A percentile compares a stretch with the other conserved stretches of the same genome.
Conservation (phyloP, 106 monocot genomes). For the Posidonia australis region DNA sequence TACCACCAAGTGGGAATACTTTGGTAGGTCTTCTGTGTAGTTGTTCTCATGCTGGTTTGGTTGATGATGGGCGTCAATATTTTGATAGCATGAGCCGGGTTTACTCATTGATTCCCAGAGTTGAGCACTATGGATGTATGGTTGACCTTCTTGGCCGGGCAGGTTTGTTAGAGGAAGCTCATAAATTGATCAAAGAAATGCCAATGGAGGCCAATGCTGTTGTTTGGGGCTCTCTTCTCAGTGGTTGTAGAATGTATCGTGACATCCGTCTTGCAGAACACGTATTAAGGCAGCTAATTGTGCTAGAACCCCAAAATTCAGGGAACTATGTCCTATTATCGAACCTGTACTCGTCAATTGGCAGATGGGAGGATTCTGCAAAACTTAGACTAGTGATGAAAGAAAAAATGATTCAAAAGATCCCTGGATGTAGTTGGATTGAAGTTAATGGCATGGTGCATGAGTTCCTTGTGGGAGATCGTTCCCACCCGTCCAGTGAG, state of each 20-base stretch:
- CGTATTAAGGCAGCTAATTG: constrained; percentile 41
- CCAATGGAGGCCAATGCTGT: constrained; percentile 63
- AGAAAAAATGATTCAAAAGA: constrained; percentile 42
- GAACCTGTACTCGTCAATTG: constrained; percentile 50
- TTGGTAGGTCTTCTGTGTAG: constrained; percentile 56
- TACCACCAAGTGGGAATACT: constrained; percentile 41
- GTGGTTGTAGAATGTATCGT: constrained; percentile 44
- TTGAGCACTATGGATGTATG: constrained; percentile 83
- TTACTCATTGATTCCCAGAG: constrained; percentile 36
- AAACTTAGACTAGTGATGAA: constrained; percentile 50
- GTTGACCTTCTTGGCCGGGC: constrained; percentile 64
- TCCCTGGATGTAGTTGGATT: constrained; percentile 62
- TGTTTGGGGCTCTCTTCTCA: constrained; percentile 71
- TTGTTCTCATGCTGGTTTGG: constrained; percentile 58
- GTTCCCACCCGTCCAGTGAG: constrained; percentile 15
- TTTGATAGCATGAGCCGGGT: constrained; percentile 40
- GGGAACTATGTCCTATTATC: constrained; percentile 73
- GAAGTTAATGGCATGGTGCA: constrained; percentile 46
- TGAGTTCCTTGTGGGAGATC: constrained; percentile 57
- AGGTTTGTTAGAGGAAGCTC: constrained; percentile 60
- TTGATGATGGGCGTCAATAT: constrained; percentile 48
- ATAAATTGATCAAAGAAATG: constrained; percentile 49
- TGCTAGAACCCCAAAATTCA: constrained; percentile 53
- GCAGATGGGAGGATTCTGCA: constrained; percentile 56
- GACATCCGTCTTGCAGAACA: constrained; percentile 37